Evolutionary conservation across 2,329 filamentous ascomycete genomes (phyloP).

Genomic region (Fusarium napiforme): DNA sequence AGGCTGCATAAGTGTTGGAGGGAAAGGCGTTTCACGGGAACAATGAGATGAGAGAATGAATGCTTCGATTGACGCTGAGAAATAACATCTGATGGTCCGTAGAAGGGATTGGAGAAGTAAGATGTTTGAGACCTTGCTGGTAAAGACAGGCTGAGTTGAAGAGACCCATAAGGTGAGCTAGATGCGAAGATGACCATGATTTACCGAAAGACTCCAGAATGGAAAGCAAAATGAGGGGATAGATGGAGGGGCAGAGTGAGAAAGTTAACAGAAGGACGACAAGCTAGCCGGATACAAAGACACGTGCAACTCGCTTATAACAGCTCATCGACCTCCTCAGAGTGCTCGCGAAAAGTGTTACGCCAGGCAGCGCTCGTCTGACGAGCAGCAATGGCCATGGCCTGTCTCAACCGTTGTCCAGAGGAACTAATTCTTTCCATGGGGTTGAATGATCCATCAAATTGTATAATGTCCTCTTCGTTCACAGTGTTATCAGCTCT

Average conservation of each 20-base stretch:
- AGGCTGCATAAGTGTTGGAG: neutral
- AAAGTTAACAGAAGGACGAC: accelerated
- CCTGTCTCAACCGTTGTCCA: too few species aligned
- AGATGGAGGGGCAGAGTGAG: neutral
- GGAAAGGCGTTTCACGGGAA: accelerated
- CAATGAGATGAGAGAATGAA: neutral
- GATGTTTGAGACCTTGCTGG: accelerated
- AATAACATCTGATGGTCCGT: neutral
- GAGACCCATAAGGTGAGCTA: neutral
- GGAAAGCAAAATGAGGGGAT: accelerated
- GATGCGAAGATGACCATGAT: too few species aligned
- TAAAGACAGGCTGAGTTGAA: neutral
- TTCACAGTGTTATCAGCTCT: accelerated
- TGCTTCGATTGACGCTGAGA: accelerated
- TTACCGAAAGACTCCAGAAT: neutral
- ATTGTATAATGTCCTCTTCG: accelerated
- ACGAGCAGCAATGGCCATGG: neutral
- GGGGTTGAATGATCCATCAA: neutral
- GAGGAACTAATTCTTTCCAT: too few species aligned
- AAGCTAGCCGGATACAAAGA: accelerated
- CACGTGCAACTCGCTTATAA: neutral
- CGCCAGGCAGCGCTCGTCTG: neutral
- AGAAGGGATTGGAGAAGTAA: accelerated
- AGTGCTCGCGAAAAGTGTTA: neutral
- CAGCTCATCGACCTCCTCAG: neutral